phyloP scores from a whole-genome alignment of 345 rosid genomes.

The Populus deltoides region DNA sequence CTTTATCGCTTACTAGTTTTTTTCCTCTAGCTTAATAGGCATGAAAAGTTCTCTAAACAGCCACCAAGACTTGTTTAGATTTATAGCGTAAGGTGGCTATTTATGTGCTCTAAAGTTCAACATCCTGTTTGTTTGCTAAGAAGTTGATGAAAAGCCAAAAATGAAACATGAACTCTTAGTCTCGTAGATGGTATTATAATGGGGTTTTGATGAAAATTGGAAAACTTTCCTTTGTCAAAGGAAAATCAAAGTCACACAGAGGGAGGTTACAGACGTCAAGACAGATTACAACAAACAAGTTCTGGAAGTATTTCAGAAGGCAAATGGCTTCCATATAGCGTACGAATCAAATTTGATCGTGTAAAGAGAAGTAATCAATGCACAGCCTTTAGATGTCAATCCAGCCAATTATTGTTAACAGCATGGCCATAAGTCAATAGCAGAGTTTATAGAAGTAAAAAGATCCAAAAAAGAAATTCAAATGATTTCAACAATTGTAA shows the following conservation, averaged over 20 bases:
- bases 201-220: neutral
- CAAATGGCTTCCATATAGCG: neutral
- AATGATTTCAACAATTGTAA: neutral
- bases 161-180: neutral
- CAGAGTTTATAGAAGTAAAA: neutral
- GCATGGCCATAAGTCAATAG: neutral
- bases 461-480: neutral
- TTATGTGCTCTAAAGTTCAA: neutral
- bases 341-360: neutral
- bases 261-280: no score
- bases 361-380: neutral
- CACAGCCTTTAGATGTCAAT: neutral
- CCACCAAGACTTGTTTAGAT: neutral
- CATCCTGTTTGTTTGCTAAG: neutral
- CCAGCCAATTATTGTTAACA: neutral
- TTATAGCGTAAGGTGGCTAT: neutral
- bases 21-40: neutral
- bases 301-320: neutral
- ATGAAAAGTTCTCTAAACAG: neutral
- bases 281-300: no score
- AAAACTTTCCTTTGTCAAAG: neutral
- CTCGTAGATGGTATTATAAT: neutral
- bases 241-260: neutral
- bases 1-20: no score
- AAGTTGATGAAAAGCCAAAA: neutral